Evolutionary conservation across 192 early-diverging fungal genomes (phyloP).

Genomic region (Tieghemiomyces parasiticus): DNA sequence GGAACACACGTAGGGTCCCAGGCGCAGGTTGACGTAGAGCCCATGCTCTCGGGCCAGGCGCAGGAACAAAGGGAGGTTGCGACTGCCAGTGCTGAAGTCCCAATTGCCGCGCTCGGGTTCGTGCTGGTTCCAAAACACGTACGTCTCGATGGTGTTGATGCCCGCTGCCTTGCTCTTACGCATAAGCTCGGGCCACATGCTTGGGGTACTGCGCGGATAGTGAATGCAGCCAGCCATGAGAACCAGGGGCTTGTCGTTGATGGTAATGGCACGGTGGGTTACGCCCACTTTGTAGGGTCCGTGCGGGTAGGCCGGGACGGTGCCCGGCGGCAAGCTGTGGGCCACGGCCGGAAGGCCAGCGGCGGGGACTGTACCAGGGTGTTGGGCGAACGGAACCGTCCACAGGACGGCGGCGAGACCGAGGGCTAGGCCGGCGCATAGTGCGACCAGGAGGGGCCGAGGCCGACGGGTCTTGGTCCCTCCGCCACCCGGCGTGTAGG

Average conservation of each 20-base stretch:
- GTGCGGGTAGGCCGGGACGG: background rate
- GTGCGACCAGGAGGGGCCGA: too few relatives aligned
- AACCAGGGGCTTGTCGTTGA: slow-evolving; percentile 20
- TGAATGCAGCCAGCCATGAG: slow-evolving; percentile 37
- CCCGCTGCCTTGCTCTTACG: slow-evolving; percentile 30
- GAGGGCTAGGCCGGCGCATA: too few relatives aligned
- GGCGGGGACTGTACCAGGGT: too few relatives aligned
- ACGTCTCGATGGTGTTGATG: slow-evolving; percentile 44
- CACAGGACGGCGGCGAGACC: too few relatives aligned
- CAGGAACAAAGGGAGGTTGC: slow-evolving; percentile 37
- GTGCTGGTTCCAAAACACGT: slow-evolving; percentile 54
- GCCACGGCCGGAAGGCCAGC: background rate
- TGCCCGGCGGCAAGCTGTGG: background rate
- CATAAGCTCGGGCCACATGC: slow-evolving; percentile 38
- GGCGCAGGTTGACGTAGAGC: slow-evolving; percentile 36
- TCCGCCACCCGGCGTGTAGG: too few relatives aligned
- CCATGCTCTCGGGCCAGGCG: slow-evolving; percentile 25
- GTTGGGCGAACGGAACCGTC: too few relatives aligned
- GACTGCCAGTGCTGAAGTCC: slow-evolving; percentile 36
- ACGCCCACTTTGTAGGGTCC: slow-evolving; percentile 4
- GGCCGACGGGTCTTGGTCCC: too few relatives aligned
- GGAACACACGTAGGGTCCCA: slow-evolving; percentile 45
- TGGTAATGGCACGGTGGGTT: slow-evolving; percentile 10
- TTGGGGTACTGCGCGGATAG: slow-evolving; percentile 39
- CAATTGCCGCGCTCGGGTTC: slow-evolving; percentile 28